phyloP scores from a whole-genome alignment of 2,329 filamentous ascomycete genomes.

The Xylariaceae sp. region DNA sequence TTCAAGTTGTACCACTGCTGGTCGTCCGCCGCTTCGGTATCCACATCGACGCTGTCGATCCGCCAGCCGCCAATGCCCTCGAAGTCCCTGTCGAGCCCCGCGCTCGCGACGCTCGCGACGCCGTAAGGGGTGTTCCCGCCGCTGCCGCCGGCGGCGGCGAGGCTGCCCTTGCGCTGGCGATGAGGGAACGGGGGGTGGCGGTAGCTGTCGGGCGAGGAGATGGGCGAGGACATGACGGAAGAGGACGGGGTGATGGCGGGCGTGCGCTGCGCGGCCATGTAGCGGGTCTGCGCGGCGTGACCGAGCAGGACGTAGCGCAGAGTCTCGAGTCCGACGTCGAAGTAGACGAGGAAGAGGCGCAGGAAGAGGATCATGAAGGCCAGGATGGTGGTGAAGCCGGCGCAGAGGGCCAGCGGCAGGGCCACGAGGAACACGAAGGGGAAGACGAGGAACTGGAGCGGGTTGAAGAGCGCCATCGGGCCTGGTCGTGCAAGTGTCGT shows the following conservation, averaged over 20 bases:
- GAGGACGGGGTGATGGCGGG: conserved; percentile 9
- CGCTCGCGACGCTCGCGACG: conserved; percentile 36
- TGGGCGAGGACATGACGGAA: conserved; percentile 11
- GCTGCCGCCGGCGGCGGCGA: conserved; percentile 15
- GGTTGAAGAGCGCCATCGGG: conserved; percentile 46
- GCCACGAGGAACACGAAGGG: conserved; percentile 57
- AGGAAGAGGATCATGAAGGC: conserved; percentile 55
- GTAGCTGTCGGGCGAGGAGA: conserved; percentile 12
- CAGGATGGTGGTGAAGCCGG: conserved; percentile 54
- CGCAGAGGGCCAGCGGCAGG: conserved; percentile 55
- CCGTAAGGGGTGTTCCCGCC: conserved; percentile 20
- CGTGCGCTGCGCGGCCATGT: conserved; percentile 16
- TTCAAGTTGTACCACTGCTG: conserved; percentile 26
- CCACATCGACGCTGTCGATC: conserved; percentile 21
- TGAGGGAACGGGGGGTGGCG: conserved; percentile 5
- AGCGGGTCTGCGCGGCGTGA: conserved; percentile 25
- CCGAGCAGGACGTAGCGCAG: conserved; percentile 47
- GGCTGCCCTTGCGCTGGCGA: conserved; percentile 14
- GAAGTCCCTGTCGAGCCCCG: conserved; percentile 48
- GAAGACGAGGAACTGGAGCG: conserved; percentile 48
- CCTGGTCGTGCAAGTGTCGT: background rate
- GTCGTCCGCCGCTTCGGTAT: conserved; percentile 29
- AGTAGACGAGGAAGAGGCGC: conserved; percentile 53
- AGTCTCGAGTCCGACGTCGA: conserved; percentile 53
- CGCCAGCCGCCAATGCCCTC: conserved; percentile 55